These are phyloP conservation scores for Penicillium decumbens DNA, from an alignment of 2,329 filamentous ascomycete species.

Conservation along the genomic window DNA sequence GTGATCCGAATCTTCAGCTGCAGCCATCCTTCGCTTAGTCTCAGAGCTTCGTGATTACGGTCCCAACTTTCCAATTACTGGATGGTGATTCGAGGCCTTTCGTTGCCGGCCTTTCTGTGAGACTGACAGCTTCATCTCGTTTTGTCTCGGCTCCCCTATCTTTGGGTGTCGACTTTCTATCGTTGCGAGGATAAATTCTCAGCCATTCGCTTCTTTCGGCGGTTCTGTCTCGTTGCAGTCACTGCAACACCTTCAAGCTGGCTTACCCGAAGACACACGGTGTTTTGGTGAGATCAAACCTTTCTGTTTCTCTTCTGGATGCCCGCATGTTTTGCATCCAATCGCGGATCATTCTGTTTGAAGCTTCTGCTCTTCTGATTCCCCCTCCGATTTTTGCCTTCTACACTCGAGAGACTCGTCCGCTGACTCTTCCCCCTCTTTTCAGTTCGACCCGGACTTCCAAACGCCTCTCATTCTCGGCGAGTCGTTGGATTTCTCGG, in stretches of 20 bases:
- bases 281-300: constrained; percentile 40
- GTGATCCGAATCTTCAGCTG: constrained; percentile 25
- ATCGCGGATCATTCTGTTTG: constrained; percentile 11
- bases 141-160: constrained; percentile 39
- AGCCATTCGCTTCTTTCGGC: constrained; percentile 46
- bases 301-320: constrained; percentile 24
- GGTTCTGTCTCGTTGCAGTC: constrained; percentile 41
- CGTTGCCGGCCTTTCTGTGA: constrained; percentile 29
- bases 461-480: constrained; percentile 46
- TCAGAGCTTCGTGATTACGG: constrained; percentile 22
- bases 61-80: constrained; percentile 18
- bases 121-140: constrained; percentile 36
- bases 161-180: constrained; percentile 32
- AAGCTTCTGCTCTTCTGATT: constrained; percentile 5
- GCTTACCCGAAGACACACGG: constrained; percentile 46
- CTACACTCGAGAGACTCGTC: constrained; percentile 5
- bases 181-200: constrained; percentile 40
- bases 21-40: constrained; percentile 29
- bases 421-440: constrained; percentile 16
- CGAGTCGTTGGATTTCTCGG: constrained; percentile 45
- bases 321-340: constrained; percentile 22
- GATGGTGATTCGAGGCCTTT: constrained; percentile 35
- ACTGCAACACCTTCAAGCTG: constrained; percentile 48
- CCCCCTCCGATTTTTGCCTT: background rate
- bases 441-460: constrained; percentile 42